Percentiles rank a stretch among this genome's conserved stretches.
These are phyloP conservation scores for Hypoxylon fragiforme DNA, from an alignment of 495 filamentous ascomycete species.

Conservation along the genomic window DNA sequence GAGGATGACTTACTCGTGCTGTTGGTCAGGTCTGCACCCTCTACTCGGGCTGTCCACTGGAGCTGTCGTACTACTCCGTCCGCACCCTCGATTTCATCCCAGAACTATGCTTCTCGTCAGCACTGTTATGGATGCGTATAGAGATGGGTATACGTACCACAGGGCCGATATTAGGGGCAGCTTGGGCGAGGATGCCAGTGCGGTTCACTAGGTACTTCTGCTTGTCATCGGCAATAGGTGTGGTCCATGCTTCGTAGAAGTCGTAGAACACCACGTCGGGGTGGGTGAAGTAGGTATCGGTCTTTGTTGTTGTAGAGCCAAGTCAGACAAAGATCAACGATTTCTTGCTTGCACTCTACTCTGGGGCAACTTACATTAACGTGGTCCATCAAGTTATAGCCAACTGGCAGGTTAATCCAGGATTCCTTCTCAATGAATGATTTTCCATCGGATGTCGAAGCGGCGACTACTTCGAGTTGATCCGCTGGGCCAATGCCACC, in stretches of 20 bases:
- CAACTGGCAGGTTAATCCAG: constrained; percentile 77
- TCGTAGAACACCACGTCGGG: constrained; percentile 65
- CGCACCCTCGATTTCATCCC: constrained; percentile 60
- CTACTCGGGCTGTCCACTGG: constrained; percentile 67
- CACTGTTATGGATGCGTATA: background rate
- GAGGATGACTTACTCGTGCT: constrained; percentile 44
- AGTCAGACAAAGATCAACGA: no score
- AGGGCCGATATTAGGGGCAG: constrained; percentile 69
- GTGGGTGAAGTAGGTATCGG: constrained; percentile 67
- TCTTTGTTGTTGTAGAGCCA: constrained; percentile 41
- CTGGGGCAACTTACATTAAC: no score
- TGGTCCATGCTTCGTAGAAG: constrained; percentile 64
- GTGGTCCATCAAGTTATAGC: constrained; percentile 74
- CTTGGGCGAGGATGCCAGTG: constrained; percentile 66
- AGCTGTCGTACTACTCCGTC: constrained; percentile 69
- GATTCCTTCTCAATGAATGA: constrained; percentile 54
- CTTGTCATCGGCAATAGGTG: constrained; percentile 43
- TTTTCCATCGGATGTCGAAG: constrained; percentile 54
- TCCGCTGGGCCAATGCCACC: constrained; percentile 68
- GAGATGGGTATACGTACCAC: constrained; percentile 46
- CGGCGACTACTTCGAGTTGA: constrained; percentile 60
- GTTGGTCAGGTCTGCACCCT: constrained; percentile 52
- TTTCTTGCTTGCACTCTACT: no score
- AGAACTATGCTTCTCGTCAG: constrained; percentile 42
- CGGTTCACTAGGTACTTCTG: constrained; percentile 52